These are phyloP conservation scores for Posidonia oceanica DNA, from an alignment of 116 monocot species.

Conservation along the genomic window DNA sequence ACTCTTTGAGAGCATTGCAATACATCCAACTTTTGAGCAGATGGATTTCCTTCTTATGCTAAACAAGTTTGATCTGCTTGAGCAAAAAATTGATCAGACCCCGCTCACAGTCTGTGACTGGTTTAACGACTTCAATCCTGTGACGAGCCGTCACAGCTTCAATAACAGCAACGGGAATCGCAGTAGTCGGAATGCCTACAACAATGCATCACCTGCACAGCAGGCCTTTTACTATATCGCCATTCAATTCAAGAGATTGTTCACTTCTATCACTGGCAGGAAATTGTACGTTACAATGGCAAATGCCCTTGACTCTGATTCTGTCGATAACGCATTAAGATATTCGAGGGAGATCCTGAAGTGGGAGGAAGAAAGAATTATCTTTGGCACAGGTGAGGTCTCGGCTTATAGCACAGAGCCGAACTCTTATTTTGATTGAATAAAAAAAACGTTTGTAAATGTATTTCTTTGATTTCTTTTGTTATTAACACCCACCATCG, in stretches of 20 bases:
- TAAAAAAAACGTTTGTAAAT: not conserved
- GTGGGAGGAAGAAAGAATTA: slow-evolving; percentile 74
- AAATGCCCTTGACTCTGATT: slow-evolving; percentile 48
- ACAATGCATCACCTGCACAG: slow-evolving; percentile 37
- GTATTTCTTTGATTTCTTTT: not conserved
- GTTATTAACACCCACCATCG: not conserved
- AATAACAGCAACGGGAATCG: slow-evolving; percentile 11
- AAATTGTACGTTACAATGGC: slow-evolving; percentile 54
- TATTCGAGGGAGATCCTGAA: slow-evolving; percentile 80
- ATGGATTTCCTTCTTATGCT: slow-evolving; percentile 79
- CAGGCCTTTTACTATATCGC: slow-evolving; percentile 69
- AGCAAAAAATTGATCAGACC: slow-evolving; percentile 48
- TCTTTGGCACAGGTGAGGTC: slow-evolving; percentile 19
- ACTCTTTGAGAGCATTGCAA: slow-evolving; percentile 64
- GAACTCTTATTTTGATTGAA: slow-evolving; percentile 44
- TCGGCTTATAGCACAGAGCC: slow-evolving; percentile 44
- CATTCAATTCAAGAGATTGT: slow-evolving; percentile 74
- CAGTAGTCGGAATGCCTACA: slow-evolving; percentile 1
- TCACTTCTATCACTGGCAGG: slow-evolving; percentile 40
- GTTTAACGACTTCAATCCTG: slow-evolving; percentile 74
- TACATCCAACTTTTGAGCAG: slow-evolving; percentile 49
- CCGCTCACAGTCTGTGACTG: slow-evolving; percentile 66
- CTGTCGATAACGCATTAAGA: slow-evolving; percentile 40
- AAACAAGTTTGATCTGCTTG: slow-evolving; percentile 80
- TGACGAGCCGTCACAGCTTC: slow-evolving; percentile 29